Percentiles rank a stretch among this genome's conserved stretches.
phyloP scores from a whole-genome alignment of 345 rosid species.

The Pistacia vera region DNA sequence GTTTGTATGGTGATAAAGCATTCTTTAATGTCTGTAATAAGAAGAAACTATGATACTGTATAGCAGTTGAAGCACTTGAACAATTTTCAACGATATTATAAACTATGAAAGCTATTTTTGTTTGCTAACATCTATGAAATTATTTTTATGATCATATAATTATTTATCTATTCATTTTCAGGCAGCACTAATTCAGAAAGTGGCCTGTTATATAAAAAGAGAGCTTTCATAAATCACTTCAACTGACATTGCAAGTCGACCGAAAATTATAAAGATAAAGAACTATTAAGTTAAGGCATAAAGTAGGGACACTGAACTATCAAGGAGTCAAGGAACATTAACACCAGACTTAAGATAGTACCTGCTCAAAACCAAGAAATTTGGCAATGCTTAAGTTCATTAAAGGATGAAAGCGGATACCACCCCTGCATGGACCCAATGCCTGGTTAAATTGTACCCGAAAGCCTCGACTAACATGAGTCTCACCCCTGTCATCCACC shows the following conservation, averaged over 20 bases:
- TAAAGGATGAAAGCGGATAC: conserved; percentile 91
- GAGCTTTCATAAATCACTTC: background rate
- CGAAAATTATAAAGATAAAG: conserved; percentile 9
- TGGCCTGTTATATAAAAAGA: background rate
- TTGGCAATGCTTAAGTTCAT: conserved; percentile 89
- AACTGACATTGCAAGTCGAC: conserved; percentile 3
- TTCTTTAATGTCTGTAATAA: conserved; percentile 82
- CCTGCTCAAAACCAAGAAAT: conserved; percentile 98
- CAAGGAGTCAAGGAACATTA: conserved; percentile 15
- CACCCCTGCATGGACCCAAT: conserved; percentile 96
- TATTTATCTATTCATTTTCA: conserved; percentile 1
- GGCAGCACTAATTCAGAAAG: background rate
- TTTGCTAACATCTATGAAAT: conserved; percentile 12
- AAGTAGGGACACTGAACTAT: conserved; percentile 11
- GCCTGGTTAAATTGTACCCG: conserved; percentile 97
- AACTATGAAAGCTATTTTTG: background rate
- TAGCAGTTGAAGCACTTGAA: background rate
- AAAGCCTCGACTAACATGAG: conserved; percentile 94
- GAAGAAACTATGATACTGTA: conserved; percentile 10
- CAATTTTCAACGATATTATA: background rate
- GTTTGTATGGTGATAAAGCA: conserved; percentile 90
- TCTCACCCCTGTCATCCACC: conserved; percentile 98
- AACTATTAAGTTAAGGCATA: background rate
- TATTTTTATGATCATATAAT: conserved; percentile 7
- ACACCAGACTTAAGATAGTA: conserved; percentile 26